phyloP scores from a whole-genome alignment of 2,329 filamentous ascomycete species.

The Lecanicillium sp. region DNA sequence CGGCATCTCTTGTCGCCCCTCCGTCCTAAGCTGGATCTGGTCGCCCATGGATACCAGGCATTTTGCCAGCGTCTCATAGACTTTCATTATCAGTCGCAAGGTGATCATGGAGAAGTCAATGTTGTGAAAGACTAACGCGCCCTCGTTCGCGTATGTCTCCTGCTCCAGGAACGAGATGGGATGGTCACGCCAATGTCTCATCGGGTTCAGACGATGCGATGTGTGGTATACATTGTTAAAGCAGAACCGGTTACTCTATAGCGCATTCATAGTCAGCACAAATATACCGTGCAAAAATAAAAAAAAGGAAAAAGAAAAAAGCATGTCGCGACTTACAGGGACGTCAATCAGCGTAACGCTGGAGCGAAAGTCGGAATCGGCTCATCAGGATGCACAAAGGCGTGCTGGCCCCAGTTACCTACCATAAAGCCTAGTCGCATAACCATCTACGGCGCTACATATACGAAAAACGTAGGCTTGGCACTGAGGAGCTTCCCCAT shows the following conservation, averaged over 20 bases:
- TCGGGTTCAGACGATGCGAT: slow-evolving; percentile 72
- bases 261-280: not conserved
- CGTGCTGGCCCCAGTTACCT: slow-evolving; percentile 81
- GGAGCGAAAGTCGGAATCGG: slow-evolving; percentile 73
- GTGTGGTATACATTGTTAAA: slow-evolving; percentile 82
- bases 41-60: slow-evolving; percentile 69
- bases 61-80: slow-evolving; percentile 63
- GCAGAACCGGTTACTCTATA: slow-evolving; percentile 71
- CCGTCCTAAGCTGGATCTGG: slow-evolving; percentile 60
- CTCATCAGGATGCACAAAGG: slow-evolving; percentile 68
- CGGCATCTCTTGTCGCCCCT: slow-evolving; percentile 58
- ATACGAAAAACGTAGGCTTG: slow-evolving; percentile 55
- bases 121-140: slow-evolving; percentile 71
- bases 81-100: slow-evolving; percentile 59
- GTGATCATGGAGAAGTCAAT: slow-evolving; percentile 79
- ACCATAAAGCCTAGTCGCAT: slow-evolving; percentile 70
- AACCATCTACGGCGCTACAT: slow-evolving; percentile 59
- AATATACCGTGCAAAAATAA: too few relatives aligned
- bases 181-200: slow-evolving; percentile 76
- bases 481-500: slow-evolving; percentile 45
- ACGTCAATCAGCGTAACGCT: slow-evolving; percentile 78
- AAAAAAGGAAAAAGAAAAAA: too few relatives aligned
- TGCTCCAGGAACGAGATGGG: slow-evolving; percentile 65
- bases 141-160: slow-evolving; percentile 56
- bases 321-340: slow-evolving; percentile 47